Conservation (phyloP, 495 filamentous ascomycete genomes). For the Penicillium paradoxum region DNA sequence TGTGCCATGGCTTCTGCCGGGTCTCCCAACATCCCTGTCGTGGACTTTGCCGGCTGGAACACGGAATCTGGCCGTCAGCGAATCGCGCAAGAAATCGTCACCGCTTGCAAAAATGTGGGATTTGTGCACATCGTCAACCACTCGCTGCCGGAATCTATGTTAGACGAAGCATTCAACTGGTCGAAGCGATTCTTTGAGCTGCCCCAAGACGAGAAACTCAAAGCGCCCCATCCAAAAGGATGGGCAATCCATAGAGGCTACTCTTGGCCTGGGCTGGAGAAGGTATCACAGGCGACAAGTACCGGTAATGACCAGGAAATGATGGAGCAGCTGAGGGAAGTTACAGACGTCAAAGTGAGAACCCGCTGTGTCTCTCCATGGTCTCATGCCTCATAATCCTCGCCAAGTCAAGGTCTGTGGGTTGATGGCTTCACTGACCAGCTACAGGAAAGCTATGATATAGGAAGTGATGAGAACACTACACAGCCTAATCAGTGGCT, state of each 20-base stretch:
- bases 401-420: not conserved
- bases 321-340: constrained; percentile 26
- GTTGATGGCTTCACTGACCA: not conserved
- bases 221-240: constrained; percentile 58
- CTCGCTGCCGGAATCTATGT: constrained; percentile 36
- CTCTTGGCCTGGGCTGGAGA: constrained; percentile 60
- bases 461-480: constrained; percentile 53
- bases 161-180: constrained; percentile 53
- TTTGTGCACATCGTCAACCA: constrained; percentile 58
- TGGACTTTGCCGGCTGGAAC: constrained; percentile 49
- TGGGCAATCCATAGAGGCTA: constrained; percentile 57
- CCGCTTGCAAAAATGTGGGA: constrained; percentile 53
- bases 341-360: constrained; percentile 37
- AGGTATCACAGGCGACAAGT: constrained; percentile 56
- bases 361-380: not conserved
- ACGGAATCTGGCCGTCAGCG: constrained; percentile 28
- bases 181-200: constrained; percentile 46
- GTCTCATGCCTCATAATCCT: not conserved
- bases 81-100: constrained; percentile 45
- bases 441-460: constrained; percentile 60
- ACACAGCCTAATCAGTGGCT: constrained; percentile 63
- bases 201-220: constrained; percentile 41
- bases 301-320: constrained; percentile 35
- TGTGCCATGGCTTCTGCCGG: not conserved
- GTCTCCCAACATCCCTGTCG: constrained; percentile 40